These are phyloP conservation scores for Ophiostoma himal-ulmi DNA, from an alignment of 2,329 filamentous ascomycete species.

Conservation along the genomic window DNA sequence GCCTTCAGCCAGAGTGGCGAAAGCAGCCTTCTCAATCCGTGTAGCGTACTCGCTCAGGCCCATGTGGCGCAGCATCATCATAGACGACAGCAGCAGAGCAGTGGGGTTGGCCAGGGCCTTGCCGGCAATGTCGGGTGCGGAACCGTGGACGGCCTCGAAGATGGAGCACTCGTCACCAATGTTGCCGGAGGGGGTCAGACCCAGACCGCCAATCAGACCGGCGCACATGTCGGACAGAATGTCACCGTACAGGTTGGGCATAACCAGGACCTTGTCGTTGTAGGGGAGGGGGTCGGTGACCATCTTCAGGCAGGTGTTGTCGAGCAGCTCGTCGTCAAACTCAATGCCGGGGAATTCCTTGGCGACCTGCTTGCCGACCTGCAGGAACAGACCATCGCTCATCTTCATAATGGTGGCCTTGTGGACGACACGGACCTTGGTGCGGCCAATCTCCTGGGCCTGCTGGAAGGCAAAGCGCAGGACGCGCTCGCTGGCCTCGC, in stretches of 20 bases:
- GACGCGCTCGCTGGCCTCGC: conserved; percentile 89
- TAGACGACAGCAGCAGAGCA: conserved; percentile 85
- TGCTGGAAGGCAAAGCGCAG: conserved; percentile 98
- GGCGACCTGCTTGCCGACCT: conserved; percentile 73
- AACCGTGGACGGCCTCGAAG: conserved; percentile 94
- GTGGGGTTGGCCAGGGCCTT: conserved; percentile 97
- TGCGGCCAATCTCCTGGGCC: conserved; percentile 85
- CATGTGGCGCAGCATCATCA: conserved; percentile 99
- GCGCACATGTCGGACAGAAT: conserved; percentile 99
- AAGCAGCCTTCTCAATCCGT: conserved; percentile 90
- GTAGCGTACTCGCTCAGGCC: conserved; percentile 74
- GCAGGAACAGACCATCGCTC: conserved; percentile 96
- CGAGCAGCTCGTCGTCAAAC: conserved; percentile 95
- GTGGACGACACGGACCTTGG: conserved; percentile 96
- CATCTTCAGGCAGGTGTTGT: conserved; percentile 99
- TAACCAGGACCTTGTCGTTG: conserved; percentile 98
- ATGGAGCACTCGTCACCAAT: conserved; percentile 99
- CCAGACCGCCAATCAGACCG: conserved; percentile 94
- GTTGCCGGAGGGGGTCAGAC: conserved; percentile 95
- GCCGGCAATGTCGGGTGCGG: conserved; percentile 59
- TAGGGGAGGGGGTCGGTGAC: conserved; percentile 92
- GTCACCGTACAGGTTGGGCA: conserved; percentile 98
- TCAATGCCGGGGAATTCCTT: conserved; percentile 95
- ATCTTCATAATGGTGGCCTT: conserved; percentile 99
- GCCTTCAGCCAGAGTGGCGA: conserved; percentile 91